A percentile compares a stretch with the other conserved stretches of the same genome.
phyloP scores from a whole-genome alignment of 1,139 yeast species.

The Yamadazyma pseudoaaseri region DNA sequence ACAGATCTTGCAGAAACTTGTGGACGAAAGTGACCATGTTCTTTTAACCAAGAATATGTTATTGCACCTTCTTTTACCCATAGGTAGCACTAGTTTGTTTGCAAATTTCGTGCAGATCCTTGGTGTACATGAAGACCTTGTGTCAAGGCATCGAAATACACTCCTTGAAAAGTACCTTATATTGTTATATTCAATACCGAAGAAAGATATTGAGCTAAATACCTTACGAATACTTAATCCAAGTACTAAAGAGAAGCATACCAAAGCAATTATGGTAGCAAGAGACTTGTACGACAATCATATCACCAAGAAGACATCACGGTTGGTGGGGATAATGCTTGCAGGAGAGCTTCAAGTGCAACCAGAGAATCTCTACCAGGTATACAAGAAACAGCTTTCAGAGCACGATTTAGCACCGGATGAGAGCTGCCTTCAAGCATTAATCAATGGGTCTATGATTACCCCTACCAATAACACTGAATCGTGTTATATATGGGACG shows the following conservation, averaged over 20 bases:
- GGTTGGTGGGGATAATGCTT: conserved; percentile 35
- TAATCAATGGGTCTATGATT: conserved; percentile 37
- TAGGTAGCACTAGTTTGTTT: conserved; percentile 11
- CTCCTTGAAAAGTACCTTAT: conserved; percentile 30
- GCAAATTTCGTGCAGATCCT: conserved; percentile 4
- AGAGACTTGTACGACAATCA: conserved; percentile 16
- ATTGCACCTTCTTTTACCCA: conserved; percentile 26
- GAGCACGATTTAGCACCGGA: conserved; percentile 24
- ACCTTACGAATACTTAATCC: conserved; percentile 2
- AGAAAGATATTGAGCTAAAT: background rate
- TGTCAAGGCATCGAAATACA: conserved; percentile 12
- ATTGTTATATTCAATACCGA: conserved; percentile 16
- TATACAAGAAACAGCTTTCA: conserved; percentile 29
- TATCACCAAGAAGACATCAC: conserved; percentile 24
- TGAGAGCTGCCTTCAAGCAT: conserved; percentile 40
- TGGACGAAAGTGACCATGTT: conserved; percentile 19
- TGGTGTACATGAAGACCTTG: background rate
- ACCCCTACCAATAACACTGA: conserved; percentile 13
- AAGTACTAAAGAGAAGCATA: background rate
- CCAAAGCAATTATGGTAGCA: conserved; percentile 2
- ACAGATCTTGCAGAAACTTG: conserved; percentile 26
- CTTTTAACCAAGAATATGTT: conserved; percentile 33
- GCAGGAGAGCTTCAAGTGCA: conserved; percentile 45
- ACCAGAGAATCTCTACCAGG: conserved; percentile 33
- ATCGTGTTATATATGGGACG: conserved; percentile 41